These are phyloP conservation scores for Xanthoconium stramineum DNA, from an alignment of 768 basidiomycete genomes.

Conservation along the genomic window DNA sequence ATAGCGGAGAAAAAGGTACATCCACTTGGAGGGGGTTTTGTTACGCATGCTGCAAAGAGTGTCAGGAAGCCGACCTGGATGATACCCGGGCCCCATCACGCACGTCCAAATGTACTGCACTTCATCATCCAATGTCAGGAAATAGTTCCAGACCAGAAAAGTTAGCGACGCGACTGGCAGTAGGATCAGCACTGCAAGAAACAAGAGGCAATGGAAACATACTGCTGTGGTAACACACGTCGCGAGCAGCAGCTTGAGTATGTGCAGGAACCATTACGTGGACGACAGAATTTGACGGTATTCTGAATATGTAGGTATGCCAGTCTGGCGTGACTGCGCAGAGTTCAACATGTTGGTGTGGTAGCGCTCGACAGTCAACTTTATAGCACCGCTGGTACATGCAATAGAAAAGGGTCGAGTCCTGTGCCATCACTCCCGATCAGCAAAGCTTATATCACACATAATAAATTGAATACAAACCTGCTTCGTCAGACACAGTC, in stretches of 20 bases:
- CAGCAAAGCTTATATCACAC: not conserved
- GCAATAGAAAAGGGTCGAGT: not conserved
- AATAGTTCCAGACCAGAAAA: constrained; percentile 13
- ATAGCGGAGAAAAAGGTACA: constrained; percentile 30
- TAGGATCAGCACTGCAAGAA: not conserved
- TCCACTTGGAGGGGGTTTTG: constrained; percentile 26
- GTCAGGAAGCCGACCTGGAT: not conserved
- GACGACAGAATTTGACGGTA: not conserved
- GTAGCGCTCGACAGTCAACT: not conserved
- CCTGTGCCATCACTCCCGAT: constrained; percentile 5
- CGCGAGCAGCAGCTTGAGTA: not conserved
- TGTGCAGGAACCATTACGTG: not conserved
- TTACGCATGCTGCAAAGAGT: constrained; percentile 24
- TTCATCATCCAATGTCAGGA: constrained; percentile 20
- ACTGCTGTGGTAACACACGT: constrained; percentile 17
- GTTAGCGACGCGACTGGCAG: constrained; percentile 11
- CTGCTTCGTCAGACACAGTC: not conserved
- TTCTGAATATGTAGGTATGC: not conserved
- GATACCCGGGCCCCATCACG: constrained; percentile 1
- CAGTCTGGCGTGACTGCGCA: not conserved
- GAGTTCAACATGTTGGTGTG: not conserved
- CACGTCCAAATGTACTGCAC: constrained; percentile 22
- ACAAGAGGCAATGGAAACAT: not conserved
- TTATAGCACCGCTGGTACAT: not conserved
- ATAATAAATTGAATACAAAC: not conserved